These are phyloP conservation scores for Kwoniella botswanensis DNA, from an alignment of 768 basidiomycete species.

Conservation along the genomic window DNA sequence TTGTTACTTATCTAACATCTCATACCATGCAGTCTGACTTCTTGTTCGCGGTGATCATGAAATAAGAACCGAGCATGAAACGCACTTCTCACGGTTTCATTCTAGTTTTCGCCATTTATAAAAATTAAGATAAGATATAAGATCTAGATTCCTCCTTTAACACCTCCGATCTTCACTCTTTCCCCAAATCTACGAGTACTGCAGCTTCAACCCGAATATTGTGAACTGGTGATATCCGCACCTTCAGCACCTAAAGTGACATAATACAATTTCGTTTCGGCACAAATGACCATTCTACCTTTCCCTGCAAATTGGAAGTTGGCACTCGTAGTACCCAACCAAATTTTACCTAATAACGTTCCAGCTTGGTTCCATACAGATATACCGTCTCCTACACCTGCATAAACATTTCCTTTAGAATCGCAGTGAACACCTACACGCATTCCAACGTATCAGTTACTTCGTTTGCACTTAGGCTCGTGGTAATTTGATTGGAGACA, in stretches of 20 bases:
- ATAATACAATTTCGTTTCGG: slow-evolving; percentile 50
- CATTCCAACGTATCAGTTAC: neutral
- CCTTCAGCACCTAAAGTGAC: slow-evolving; percentile 40
- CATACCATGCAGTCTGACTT: neutral
- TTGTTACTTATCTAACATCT: too few species aligned
- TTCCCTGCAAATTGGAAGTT: slow-evolving; percentile 55
- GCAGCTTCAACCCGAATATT: slow-evolving; percentile 14
- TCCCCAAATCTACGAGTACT: neutral
- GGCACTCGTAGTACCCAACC: slow-evolving; percentile 39
- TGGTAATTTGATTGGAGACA: neutral
- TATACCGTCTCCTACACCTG: slow-evolving; percentile 51
- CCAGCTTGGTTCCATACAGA: slow-evolving; percentile 50
- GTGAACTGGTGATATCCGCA: slow-evolving; percentile 36
- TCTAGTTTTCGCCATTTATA: neutral
- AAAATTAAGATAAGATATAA: neutral
- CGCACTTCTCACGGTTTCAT: neutral
- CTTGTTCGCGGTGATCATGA: neutral
- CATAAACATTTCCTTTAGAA: slow-evolving; percentile 50
- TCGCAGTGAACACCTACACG: slow-evolving; percentile 49
- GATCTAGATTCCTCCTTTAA: neutral
- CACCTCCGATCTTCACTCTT: too few species aligned
- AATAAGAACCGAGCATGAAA: neutral
- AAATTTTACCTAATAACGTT: slow-evolving; percentile 56
- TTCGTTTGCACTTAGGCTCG: neutral
- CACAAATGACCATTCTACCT: slow-evolving; percentile 52